These are phyloP conservation scores for Pichia sp. DNA, from an alignment of 1,139 yeast genomes.

Conservation along the genomic window DNA sequence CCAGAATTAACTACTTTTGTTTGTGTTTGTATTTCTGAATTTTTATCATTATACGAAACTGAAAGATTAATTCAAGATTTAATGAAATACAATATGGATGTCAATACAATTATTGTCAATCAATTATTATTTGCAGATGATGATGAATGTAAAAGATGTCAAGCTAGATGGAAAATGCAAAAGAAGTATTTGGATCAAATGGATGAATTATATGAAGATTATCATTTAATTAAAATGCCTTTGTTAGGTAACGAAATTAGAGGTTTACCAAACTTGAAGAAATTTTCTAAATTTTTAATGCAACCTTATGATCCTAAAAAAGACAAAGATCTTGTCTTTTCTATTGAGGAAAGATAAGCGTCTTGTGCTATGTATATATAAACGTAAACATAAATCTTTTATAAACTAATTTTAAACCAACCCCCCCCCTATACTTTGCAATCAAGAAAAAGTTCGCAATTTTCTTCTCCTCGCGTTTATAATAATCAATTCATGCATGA, in stretches of 20 bases:
- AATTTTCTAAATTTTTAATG: conserved; percentile 63
- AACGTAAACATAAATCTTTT: no score
- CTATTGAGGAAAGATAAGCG: conserved; percentile 47
- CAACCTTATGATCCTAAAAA: conserved; percentile 65
- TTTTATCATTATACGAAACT: conserved; percentile 89
- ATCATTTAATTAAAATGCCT: conserved; percentile 93
- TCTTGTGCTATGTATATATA: neutral
- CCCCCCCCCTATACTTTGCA: no score
- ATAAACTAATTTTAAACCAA: no score
- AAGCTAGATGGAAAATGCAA: conserved; percentile 93
- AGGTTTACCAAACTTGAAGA: conserved; percentile 77
- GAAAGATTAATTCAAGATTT: conserved; percentile 96
- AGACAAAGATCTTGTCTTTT: conserved; percentile 56
- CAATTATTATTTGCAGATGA: conserved; percentile 83
- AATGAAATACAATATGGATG: conserved; percentile 91
- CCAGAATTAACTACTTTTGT: conserved; percentile 95
- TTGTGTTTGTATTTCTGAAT: conserved; percentile 96
- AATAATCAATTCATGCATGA: no score
- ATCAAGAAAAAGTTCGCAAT: no score
- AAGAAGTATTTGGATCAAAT: conserved; percentile 90
- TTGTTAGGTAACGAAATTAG: conserved; percentile 89
- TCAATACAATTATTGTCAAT: conserved; percentile 90
- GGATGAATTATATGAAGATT: conserved; percentile 84
- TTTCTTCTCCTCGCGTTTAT: no score
- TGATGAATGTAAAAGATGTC: conserved; percentile 80